Evolutionary conservation across 768 basidiomycete species (phyloP).

Genomic region (Trametopsis cervina): DNA sequence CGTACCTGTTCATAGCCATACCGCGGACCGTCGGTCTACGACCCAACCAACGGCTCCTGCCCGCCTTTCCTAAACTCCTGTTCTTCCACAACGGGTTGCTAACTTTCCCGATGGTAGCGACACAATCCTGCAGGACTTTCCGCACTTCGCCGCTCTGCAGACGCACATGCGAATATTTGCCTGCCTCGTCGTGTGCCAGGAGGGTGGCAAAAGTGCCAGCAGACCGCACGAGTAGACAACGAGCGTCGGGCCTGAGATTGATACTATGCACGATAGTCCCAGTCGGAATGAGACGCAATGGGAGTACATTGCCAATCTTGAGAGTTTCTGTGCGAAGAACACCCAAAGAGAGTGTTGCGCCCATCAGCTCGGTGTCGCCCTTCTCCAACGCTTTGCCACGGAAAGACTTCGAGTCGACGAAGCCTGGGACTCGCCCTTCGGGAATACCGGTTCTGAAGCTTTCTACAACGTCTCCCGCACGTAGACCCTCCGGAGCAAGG

Average conservation of each 20-base stretch:
- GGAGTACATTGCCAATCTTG: conserved; percentile 90
- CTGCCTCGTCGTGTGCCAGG: conserved; percentile 66
- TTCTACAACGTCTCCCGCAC: conserved; percentile 83
- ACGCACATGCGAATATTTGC: conserved; percentile 73
- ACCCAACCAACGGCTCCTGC: conserved; percentile 82
- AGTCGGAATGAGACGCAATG: conserved; percentile 85
- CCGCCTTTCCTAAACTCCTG: conserved; percentile 84
- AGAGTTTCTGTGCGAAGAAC: conserved; percentile 77
- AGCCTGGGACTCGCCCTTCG: conserved; percentile 55
- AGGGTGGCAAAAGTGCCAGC: conserved; percentile 85
- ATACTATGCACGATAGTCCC: conserved; percentile 88
- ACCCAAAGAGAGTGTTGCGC: conserved; percentile 69
- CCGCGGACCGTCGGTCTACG: conserved; percentile 81
- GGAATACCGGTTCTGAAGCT: conserved; percentile 83
- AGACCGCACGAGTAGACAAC: conserved; percentile 77
- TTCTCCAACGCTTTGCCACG: conserved; percentile 19
- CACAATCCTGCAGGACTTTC: conserved; percentile 71
- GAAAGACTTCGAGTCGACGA: conserved; percentile 22
- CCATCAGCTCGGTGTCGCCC: conserved; percentile 12
- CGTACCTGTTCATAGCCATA: conserved; percentile 95
- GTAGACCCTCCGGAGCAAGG: conserved; percentile 81
- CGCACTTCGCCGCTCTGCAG: conserved; percentile 92
- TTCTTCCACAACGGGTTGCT: conserved; percentile 90
- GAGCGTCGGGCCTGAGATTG: conserved; percentile 67
- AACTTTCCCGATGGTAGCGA: conserved; percentile 86